A percentile compares a stretch with the other conserved stretches of the same genome.
Evolutionary conservation across 768 basidiomycete genomes (phyloP).

Genomic region (Psilocybe tampanensis): DNA sequence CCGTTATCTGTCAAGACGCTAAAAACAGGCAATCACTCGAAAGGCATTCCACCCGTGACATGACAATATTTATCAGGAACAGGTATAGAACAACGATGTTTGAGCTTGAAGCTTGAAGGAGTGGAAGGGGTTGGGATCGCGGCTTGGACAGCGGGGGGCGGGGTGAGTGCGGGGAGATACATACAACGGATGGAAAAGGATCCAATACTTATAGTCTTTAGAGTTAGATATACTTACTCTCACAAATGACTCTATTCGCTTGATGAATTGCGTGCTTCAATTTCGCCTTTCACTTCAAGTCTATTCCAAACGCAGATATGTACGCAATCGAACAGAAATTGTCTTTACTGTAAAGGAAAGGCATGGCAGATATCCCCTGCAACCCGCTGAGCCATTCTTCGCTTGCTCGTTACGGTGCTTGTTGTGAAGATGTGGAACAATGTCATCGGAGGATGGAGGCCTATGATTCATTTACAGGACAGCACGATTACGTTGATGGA

Average conservation of each 20-base stretch:
- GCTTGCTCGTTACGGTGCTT: slow-evolving; percentile 76
- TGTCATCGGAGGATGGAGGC: slow-evolving; percentile 44
- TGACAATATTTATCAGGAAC: background rate
- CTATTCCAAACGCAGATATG: background rate
- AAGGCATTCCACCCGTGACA: background rate
- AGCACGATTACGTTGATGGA: slow-evolving; percentile 7
- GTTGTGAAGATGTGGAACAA: slow-evolving; percentile 66
- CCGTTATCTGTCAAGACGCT: background rate
- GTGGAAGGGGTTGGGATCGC: background rate
- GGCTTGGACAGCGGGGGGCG: no score
- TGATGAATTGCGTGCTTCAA: slow-evolving; percentile 17
- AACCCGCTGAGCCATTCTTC: slow-evolving; percentile 71
- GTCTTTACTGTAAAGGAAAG: background rate
- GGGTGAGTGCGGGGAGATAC: no score
- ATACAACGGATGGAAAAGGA: no score
- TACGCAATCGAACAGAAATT: no score
- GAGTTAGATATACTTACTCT: background rate
- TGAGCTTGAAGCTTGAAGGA: background rate
- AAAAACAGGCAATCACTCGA: background rate
- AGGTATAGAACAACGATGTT: background rate
- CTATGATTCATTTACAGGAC: background rate
- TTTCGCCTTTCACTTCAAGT: background rate
- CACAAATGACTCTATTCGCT: background rate
- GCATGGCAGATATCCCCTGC: slow-evolving; percentile 42
- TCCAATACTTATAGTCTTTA: background rate